Conservation (phyloP, 768 basidiomycete species). For the Agaricus bisporus region DNA sequence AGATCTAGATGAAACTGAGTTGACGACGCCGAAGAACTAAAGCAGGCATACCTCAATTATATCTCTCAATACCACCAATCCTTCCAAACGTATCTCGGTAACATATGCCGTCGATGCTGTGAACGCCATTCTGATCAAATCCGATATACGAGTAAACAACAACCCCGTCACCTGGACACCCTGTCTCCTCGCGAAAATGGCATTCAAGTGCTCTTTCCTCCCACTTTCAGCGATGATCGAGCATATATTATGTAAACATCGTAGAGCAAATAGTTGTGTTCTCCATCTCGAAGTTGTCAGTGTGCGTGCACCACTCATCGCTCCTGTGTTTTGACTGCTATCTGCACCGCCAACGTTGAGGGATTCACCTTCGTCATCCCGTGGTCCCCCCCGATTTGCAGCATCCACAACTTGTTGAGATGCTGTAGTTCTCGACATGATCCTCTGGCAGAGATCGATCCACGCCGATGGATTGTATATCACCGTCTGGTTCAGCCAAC, state of each 20-base stretch:
- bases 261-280: constrained; percentile 91
- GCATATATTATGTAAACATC: constrained; percentile 89
- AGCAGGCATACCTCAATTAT: constrained; percentile 69
- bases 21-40: neutral
- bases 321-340: constrained; percentile 11
- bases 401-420: constrained; percentile 70
- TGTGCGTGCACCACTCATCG: constrained; percentile 27
- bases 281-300: constrained; percentile 82
- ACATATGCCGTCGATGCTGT: constrained; percentile 96
- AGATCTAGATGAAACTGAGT: constrained; percentile 49
- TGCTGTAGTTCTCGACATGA: constrained; percentile 92
- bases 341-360: constrained; percentile 58
- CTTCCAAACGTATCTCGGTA: constrained; percentile 90
- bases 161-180: constrained; percentile 53
- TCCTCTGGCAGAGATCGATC: constrained; percentile 96
- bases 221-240: constrained; percentile 66
- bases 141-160: constrained; percentile 80
- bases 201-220: constrained; percentile 78
- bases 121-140: constrained; percentile 97
- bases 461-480: constrained; percentile 91
- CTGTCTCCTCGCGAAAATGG: constrained; percentile 56
- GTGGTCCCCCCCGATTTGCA: constrained; percentile 42
- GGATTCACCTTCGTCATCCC: constrained; percentile 94
- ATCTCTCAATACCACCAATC: constrained; percentile 82
- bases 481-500: constrained; percentile 95